Percentiles rank a stretch among this genome's conserved stretches.
Evolutionary conservation across 2,329 filamentous ascomycete species (phyloP).

Genomic region (Ophiostoma sp.): DNA sequence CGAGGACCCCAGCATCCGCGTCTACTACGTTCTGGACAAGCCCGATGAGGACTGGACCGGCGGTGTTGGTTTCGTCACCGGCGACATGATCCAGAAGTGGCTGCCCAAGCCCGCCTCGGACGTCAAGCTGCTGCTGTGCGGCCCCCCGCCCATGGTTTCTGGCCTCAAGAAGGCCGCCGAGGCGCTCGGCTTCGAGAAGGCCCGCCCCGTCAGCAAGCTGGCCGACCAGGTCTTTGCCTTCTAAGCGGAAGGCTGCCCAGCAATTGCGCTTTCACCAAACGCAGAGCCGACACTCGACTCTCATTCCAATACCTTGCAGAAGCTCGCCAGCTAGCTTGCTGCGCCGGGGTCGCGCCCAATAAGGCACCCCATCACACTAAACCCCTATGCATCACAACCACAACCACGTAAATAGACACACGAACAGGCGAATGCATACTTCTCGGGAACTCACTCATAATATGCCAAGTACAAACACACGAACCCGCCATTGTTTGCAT

Average conservation of each 20-base stretch:
- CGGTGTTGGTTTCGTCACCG: slow-evolving; percentile 90
- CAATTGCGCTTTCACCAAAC: background rate
- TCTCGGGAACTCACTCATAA: background rate
- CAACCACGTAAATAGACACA: background rate
- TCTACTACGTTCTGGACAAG: slow-evolving; percentile 97
- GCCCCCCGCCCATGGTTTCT: slow-evolving; percentile 93
- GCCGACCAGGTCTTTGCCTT: slow-evolving; percentile 98
- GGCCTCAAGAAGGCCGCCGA: slow-evolving; percentile 96
- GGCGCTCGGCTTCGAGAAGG: slow-evolving; percentile 86
- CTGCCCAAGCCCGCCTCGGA: slow-evolving; percentile 81
- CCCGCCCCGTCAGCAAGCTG: slow-evolving; percentile 92
- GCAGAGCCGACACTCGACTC: background rate
- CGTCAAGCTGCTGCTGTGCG: slow-evolving; percentile 92
- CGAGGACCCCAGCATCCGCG: slow-evolving; percentile 77
- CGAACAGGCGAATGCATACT: background rate
- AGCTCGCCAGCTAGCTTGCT: background rate
- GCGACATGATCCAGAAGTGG: slow-evolving; percentile 87
- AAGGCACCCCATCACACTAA: background rate
- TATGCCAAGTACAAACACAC: background rate
- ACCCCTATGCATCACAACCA: background rate
- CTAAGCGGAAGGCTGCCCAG: slow-evolving; percentile 42
- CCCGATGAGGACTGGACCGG: slow-evolving; percentile 89
- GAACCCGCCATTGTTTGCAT: background rate
- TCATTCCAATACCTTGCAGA: background rate
- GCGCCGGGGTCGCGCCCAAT: background rate